Evolutionary conservation across 352 stramenopile genomes (phyloP), one percentile per base, ranked within the genome.

Genomic region (Pythium brassicae): DNA sequence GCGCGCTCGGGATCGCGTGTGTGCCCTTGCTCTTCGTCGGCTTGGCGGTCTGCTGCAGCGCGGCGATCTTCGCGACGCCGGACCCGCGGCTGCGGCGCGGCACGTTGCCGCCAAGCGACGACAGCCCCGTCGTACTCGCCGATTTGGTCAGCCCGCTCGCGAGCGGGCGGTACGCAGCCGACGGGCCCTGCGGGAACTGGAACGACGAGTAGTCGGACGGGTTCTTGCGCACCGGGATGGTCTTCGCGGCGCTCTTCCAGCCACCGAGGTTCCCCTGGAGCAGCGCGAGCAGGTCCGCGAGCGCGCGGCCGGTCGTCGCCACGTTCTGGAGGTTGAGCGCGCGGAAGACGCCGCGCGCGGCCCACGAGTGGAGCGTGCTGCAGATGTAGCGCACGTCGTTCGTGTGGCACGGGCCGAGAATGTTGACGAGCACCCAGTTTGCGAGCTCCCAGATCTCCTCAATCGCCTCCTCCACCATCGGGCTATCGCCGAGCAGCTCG

Each of bases 361-460:
- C 78, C 86, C 86, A 95, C 15, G 83, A 91, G 53, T 74, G 91
- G 11, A 95, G 50, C 35, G 86, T 89, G 32, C 67, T 81, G n/a
- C 73, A 88, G 51, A 98, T 97, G 54, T 90, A 93, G 27, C 92
- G 86, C 14, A 98, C 82, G 73, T 99, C 97, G 58, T 96, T 93
- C 17, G 86, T 86, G 72, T 99, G 97, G 29, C 94, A 92, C 15
- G 89, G 82, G 4, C 97, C 97, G 50, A 99, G 78, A 22, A 99
- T 65, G 65, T 97, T 95, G 15, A 92, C 68, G n/a, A 99, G 65
- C 10, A 99, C 70, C 78, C 94, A 98, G 19, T 89, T 93, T 12
- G 90, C 85, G 27, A 99, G 83, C 61, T 99, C 97, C 94, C 96
- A 99, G 42, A 98, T 94, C 67, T 99, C 96, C 63, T 96, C 93